Evolutionary conservation across 2,329 filamentous ascomycete genomes (phyloP).

Genomic region (Stemphylium beticola): DNA sequence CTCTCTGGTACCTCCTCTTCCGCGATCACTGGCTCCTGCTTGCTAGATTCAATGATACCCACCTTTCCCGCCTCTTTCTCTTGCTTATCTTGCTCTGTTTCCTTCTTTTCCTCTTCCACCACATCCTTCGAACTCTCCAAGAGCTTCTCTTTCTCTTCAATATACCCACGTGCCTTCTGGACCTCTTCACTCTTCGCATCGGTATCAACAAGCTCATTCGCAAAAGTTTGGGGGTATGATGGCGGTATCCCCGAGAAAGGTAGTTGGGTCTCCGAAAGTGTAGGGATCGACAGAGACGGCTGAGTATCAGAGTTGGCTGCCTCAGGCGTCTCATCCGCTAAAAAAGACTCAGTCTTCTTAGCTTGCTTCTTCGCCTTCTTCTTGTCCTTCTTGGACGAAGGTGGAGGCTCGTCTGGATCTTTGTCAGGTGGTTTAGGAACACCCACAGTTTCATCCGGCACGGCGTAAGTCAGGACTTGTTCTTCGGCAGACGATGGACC

Average conservation of each 20-base stretch:
- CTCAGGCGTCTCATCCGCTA: constrained; percentile 43
- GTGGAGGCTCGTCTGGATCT: constrained; percentile 14
- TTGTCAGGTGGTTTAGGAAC: constrained; percentile 11
- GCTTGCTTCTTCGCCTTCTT: constrained; percentile 34
- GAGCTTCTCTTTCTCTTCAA: background rate
- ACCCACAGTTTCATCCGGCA: constrained; percentile 4
- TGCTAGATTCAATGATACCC: background rate
- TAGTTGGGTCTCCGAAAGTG: constrained; percentile 38
- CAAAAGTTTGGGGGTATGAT: constrained; percentile 33
- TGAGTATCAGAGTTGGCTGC: constrained; percentile 42
- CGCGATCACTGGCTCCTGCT: constrained; percentile 17
- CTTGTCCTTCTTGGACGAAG: constrained; percentile 29
- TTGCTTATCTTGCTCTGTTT: constrained; percentile 8
- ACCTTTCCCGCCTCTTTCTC: constrained; percentile 4
- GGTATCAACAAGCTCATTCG: constrained; percentile 33
- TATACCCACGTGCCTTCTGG: constrained; percentile 4
- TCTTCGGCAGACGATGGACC: constrained; percentile 2
- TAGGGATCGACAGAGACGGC: constrained; percentile 36
- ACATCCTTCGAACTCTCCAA: background rate
- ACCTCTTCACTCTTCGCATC: constrained; percentile 10
- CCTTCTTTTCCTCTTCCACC: background rate
- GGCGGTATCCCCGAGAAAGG: constrained; percentile 40
- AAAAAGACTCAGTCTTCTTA: constrained; percentile 37
- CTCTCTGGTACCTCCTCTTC: constrained; percentile 1
- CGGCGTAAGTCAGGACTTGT: background rate